Evolutionary conservation across 2,329 filamentous ascomycete genomes (phyloP).

Genomic region (Calonectria multiphialidica): DNA sequence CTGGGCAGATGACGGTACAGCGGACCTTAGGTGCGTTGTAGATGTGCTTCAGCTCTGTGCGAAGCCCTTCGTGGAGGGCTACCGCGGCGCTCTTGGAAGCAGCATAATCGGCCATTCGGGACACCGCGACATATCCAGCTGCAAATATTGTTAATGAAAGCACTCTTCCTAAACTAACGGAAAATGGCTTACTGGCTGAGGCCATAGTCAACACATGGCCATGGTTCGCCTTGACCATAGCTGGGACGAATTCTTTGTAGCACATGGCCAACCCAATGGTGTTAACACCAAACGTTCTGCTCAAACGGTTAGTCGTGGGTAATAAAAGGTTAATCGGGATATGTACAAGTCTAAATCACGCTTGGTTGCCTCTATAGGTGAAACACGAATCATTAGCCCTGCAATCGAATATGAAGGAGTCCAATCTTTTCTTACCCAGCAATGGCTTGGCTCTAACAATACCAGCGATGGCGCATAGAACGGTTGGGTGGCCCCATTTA

Average conservation of each 20-base stretch:
- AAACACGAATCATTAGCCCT: neutral
- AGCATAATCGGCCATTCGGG: neutral
- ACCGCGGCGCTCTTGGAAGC: neutral
- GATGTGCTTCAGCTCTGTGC: neutral
- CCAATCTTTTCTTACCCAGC: neutral
- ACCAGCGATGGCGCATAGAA: neutral
- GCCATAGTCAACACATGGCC: neutral
- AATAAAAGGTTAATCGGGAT: no score
- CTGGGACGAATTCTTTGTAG: neutral
- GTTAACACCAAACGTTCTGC: neutral
- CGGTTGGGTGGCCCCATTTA: neutral
- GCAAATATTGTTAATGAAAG: neutral
- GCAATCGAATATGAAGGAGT: no score
- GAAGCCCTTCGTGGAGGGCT: neutral
- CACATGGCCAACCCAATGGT: neutral
- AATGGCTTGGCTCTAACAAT: neutral
- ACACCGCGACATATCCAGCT: neutral
- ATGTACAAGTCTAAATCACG: neutral
- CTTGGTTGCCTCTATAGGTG: neutral
- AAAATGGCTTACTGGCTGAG: neutral
- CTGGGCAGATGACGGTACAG: neutral
- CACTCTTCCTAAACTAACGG: neutral
- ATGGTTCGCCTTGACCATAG: neutral
- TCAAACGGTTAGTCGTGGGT: neutral
- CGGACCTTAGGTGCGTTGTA: neutral